phyloP scores from a whole-genome alignment of 805 yeast genomes.

The Suhomyces sp. region DNA sequence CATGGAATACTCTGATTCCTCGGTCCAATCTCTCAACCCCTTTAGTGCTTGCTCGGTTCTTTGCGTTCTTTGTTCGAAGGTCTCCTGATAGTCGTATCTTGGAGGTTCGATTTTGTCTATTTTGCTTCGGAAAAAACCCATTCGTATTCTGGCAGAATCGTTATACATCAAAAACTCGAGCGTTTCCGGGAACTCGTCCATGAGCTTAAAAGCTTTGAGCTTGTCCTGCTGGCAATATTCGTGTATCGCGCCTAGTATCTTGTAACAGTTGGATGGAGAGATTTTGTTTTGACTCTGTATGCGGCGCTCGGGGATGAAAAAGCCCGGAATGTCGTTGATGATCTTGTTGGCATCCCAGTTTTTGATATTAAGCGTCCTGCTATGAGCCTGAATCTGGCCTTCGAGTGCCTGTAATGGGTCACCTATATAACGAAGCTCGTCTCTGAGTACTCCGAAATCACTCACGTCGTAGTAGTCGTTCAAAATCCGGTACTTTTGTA shows the following conservation, averaged over 20 bases:
- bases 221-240: conserved; percentile 16
- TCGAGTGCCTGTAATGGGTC: conserved; percentile 13
- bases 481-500: conserved; percentile 17
- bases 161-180: conserved; percentile 27
- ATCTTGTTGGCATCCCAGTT: conserved; percentile 6
- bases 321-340: conserved; percentile 22
- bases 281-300: conserved; percentile 23
- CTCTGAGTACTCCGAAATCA: conserved; percentile 10
- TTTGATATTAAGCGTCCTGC: conserved; percentile 1
- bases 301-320: conserved; percentile 31
- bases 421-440: conserved; percentile 9
- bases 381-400: conserved; percentile 9
- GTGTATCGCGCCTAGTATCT: conserved; percentile 17
- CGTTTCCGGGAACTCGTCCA: conserved; percentile 34
- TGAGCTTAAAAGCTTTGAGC: conserved; percentile 23
- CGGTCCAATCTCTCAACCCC: conserved; percentile 6
- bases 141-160: conserved; percentile 16
- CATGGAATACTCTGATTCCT: not conserved
- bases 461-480: conserved; percentile 27
- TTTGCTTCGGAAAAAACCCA: conserved; percentile 19
- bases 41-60: conserved; percentile 24
- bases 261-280: conserved; percentile 15
- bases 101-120: conserved; percentile 21
- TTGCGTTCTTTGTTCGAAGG: conserved; percentile 18
- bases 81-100: conserved; percentile 15